A percentile compares a stretch with the other conserved stretches of the same genome.
Conservation (phyloP, 108 stramenopile species). For the Fistulifera pelliculosa region DNA sequence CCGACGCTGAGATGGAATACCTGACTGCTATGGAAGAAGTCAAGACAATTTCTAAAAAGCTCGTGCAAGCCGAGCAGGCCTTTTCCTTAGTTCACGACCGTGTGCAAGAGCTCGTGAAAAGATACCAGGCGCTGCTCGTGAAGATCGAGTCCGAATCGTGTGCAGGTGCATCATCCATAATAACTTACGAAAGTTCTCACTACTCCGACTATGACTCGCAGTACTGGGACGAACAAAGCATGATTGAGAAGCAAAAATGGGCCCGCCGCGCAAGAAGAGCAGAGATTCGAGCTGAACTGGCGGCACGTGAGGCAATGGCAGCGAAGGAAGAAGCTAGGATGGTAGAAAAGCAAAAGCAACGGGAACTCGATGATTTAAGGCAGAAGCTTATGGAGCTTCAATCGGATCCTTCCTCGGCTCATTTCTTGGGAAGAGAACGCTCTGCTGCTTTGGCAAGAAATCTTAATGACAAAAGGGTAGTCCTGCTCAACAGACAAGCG, state of each 20-base stretch:
- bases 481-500: no score
- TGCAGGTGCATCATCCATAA: slow-evolving; percentile 38
- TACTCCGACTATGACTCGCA: slow-evolving; percentile 25
- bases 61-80: slow-evolving; percentile 70
- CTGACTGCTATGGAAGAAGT: slow-evolving; percentile 62
- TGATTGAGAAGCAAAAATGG: slow-evolving; percentile 33
- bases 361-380: slow-evolving; percentile 52
- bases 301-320: slow-evolving; percentile 59
- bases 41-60: slow-evolving; percentile 54
- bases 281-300: slow-evolving; percentile 66
- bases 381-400: slow-evolving; percentile 31
- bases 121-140: slow-evolving; percentile 60
- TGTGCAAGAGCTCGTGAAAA: slow-evolving; percentile 62
- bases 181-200: slow-evolving; percentile 35
- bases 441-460: no score
- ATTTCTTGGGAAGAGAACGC: not conserved
- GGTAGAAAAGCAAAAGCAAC: slow-evolving; percentile 44
- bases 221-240: slow-evolving; percentile 13
- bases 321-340: slow-evolving; percentile 44
- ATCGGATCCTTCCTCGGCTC: slow-evolving; percentile 29
- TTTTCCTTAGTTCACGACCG: slow-evolving; percentile 52
- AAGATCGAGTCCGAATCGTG: slow-evolving; percentile 52
- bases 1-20: slow-evolving; percentile 74
- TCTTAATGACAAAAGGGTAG: no score
- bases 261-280: slow-evolving; percentile 56